phyloP scores from a whole-genome alignment of 1,284 basidiomycete species.

The Irpex rosettiformis region DNA sequence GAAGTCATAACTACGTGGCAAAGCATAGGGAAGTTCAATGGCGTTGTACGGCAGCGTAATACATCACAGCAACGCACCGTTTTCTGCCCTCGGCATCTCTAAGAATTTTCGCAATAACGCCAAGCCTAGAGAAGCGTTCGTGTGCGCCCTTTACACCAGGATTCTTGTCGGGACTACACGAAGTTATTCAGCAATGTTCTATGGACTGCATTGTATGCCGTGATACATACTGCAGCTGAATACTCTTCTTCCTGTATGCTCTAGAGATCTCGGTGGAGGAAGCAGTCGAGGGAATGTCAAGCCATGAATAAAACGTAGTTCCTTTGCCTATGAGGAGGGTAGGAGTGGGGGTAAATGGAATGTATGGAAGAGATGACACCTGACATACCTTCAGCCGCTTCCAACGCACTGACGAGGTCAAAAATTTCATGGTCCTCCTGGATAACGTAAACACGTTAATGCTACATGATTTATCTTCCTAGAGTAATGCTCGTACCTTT shows the following conservation, averaged over 20 bases:
- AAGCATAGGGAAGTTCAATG: neutral
- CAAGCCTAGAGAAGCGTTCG: conserved; percentile 84
- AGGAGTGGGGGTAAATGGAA: too few relatives aligned
- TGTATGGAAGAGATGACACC: conserved; percentile 4
- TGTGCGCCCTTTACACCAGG: conserved; percentile 76
- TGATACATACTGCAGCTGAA: conserved; percentile 74
- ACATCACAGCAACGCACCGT: conserved; percentile 46
- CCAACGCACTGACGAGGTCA: conserved; percentile 85
- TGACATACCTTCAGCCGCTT: conserved; percentile 71
- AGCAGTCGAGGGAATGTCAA: conserved; percentile 71
- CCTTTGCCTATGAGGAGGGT: conserved; percentile 59
- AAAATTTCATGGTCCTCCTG: conserved; percentile 95
- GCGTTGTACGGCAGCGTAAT: neutral
- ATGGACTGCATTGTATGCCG: neutral
- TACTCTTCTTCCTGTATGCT: conserved; percentile 87
- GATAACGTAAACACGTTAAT: neutral
- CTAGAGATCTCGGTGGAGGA: conserved; percentile 73
- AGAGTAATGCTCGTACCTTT: conserved; percentile 41
- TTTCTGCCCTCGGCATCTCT: conserved; percentile 73
- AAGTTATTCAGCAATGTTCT: conserved; percentile 4
- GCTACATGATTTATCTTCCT: neutral
- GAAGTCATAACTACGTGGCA: conserved; percentile 71
- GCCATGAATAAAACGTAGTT: conserved; percentile 87
- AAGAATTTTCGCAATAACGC: conserved; percentile 82
- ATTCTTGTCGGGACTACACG: conserved; percentile 87